phyloP scores from a whole-genome alignment of 116 monocot genomes.

The Trichopus zeylanicus region DNA sequence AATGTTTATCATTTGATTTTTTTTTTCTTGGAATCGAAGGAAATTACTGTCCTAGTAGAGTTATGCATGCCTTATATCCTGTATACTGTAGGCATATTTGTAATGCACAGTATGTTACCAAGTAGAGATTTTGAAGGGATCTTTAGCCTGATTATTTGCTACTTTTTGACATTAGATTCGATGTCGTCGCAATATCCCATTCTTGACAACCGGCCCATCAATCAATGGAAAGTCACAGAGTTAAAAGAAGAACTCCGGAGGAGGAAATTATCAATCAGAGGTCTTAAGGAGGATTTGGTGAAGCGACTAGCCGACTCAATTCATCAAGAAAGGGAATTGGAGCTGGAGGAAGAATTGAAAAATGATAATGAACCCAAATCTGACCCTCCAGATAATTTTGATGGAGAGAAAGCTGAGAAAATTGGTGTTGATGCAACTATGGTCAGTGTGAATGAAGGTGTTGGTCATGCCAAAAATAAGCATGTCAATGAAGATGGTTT shows the following conservation, averaged over 20 bases:
- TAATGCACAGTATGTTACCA: background rate
- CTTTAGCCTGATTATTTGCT: background rate
- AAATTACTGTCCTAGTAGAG: too few relatives aligned
- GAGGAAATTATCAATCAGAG: slow-evolving; percentile 58
- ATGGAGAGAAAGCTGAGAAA: slow-evolving; percentile 6
- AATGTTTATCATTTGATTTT: too few relatives aligned
- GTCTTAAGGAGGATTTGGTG: slow-evolving; percentile 81
- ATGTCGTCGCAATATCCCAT: slow-evolving; percentile 44
- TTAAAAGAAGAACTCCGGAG: slow-evolving; percentile 81
- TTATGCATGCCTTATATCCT: too few relatives aligned
- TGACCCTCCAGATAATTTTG: slow-evolving; percentile 3
- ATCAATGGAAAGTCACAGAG: slow-evolving; percentile 91
- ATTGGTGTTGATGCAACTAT: slow-evolving; percentile 1
- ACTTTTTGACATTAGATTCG: background rate
- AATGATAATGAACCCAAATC: slow-evolving; percentile 7
- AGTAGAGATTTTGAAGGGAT: background rate
- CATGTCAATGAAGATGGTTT: slow-evolving; percentile 1
- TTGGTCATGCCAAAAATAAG: slow-evolving; percentile 11
- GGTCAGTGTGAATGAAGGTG: slow-evolving; percentile 1
- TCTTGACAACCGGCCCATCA: slow-evolving; percentile 56
- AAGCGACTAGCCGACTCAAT: slow-evolving; percentile 52
- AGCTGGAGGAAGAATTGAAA: slow-evolving; percentile 19
- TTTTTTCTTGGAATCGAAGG: too few relatives aligned
- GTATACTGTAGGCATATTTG: too few relatives aligned
- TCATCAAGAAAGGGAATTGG: slow-evolving; percentile 23